Evolutionary conservation across 2,329 filamentous ascomycete genomes (phyloP), one percentile per base, ranked within the genome.

Genomic region (Pleomassaria siparia): DNA sequence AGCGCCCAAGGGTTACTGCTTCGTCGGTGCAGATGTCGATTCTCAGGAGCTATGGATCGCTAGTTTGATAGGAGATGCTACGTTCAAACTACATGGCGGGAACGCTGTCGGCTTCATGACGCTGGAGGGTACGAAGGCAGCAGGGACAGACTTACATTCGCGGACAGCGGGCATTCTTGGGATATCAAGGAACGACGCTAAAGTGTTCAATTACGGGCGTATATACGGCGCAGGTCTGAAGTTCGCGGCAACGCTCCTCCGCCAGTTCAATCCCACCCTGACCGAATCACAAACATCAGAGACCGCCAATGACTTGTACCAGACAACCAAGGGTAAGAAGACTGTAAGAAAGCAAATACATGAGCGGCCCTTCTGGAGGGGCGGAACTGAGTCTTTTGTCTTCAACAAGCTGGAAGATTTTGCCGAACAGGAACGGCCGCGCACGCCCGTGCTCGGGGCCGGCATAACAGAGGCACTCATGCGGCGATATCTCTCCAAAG

Each of bases 81-180:
- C 91, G 20, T 99, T 99, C 75, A 87, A 90, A 63, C 78, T 99
- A 1, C 94, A 99, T 59, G 95, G 94, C 33, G 95, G 94, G 44
- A 97, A 96, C 66, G 94, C 95, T 1, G 89, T 99, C 49, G 94
- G 95, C 0, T 99, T 99, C 76, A 99, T 99, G 95, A 99, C 94
- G 0, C 78, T 99, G 1, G 95, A 99, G 74, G 92, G 94, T 12
- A 94, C 90, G 41, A 97, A 99, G 72, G 86, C 90, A 5, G 90
- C 89, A 2, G 92, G 92, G 3, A 99, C 92, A 0, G 92, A 99
- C 70, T 74, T 97, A 46, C 92, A 99, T 72, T 96, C 91, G 6
- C 88, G 92, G 25, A 99, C 94, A 22, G 95, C 94, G 1, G 80
- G 81, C 5, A 99, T 99, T 47, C 73, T 99, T 2, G 92, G 91